Conservation (phyloP, 1,284 basidiomycete species). For the Cerrena zonata region DNA sequence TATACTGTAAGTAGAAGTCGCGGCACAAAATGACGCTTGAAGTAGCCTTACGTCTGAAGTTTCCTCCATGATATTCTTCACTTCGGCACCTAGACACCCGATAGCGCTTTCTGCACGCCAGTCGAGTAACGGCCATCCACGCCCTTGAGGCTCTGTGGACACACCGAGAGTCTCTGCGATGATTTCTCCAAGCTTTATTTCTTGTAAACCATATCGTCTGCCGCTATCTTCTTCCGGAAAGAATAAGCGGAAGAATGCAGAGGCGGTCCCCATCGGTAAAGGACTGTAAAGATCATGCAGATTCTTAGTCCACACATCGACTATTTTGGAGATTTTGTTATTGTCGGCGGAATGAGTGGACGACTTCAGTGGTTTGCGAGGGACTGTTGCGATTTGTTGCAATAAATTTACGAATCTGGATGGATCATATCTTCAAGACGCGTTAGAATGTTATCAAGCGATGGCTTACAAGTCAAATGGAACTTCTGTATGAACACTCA, state of each 20-base stretch:
- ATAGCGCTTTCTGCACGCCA: constrained; percentile 48
- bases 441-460: neutral
- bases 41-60: constrained; percentile 30
- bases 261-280: constrained; percentile 43
- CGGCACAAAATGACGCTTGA: neutral
- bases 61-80: constrained; percentile 40
- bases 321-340: neutral
- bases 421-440: no score
- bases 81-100: constrained; percentile 68
- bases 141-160: constrained; percentile 17
- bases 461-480: neutral
- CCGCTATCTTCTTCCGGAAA: constrained; percentile 74
- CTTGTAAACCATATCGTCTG: constrained; percentile 71
- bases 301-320: constrained; percentile 29
- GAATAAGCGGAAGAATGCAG: constrained; percentile 62
- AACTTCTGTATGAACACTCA: neutral
- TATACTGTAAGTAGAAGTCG: neutral
- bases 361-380: neutral
- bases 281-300: constrained; percentile 40
- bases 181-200: constrained; percentile 52
- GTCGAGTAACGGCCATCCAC: constrained; percentile 33
- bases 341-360: no score
- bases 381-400: neutral
- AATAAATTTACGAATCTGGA: neutral
- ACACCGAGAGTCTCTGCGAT: constrained; percentile 51